Evolutionary conservation across 1,139 yeast genomes (phyloP).

Genomic region (Arxiozyma heterogenica): DNA sequence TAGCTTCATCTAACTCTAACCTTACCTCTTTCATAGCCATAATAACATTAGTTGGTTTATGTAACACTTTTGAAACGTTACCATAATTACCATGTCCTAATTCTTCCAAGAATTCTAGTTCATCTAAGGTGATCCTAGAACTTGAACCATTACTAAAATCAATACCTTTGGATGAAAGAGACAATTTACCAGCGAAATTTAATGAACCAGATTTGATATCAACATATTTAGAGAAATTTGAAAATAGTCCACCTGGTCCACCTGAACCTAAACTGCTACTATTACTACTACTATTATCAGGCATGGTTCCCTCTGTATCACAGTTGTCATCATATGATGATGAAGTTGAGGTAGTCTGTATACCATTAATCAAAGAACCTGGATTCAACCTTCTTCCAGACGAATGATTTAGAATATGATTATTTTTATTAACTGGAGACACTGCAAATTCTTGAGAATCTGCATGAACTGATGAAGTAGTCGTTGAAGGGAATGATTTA

Average conservation of each 20-base stretch:
- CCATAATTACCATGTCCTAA: slow-evolving; percentile 95
- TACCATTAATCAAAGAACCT: slow-evolving; percentile 28
- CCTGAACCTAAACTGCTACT: slow-evolving; percentile 7
- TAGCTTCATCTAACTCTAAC: slow-evolving; percentile 80
- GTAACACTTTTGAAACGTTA: slow-evolving; percentile 83
- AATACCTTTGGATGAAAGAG: slow-evolving; percentile 83
- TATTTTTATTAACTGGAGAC: slow-evolving; percentile 22
- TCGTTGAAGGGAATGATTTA: slow-evolving; percentile 9
- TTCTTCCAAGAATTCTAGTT: slow-evolving; percentile 74
- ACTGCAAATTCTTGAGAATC: slow-evolving; percentile 25
- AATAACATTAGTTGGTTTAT: slow-evolving; percentile 83
- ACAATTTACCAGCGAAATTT: slow-evolving; percentile 88
- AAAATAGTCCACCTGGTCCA: slow-evolving; percentile 41
- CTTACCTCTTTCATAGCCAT: slow-evolving; percentile 98
- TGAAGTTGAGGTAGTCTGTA: slow-evolving; percentile 28
- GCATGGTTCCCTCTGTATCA: slow-evolving; percentile 26
- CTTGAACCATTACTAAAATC: slow-evolving; percentile 84
- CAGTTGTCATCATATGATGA: slow-evolving; percentile 21
- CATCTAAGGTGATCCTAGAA: slow-evolving; percentile 78
- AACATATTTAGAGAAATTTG: slow-evolving; percentile 75
- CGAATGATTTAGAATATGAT: slow-evolving; percentile 3
- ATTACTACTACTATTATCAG: slow-evolving; percentile 9
- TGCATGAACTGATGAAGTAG: slow-evolving; percentile 7
- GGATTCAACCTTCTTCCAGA: slow-evolving; percentile 25
- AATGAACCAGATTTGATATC: slow-evolving; percentile 88